phyloP scores from a whole-genome alignment of 805 yeast species.

The Yarrowia sp. region DNA sequence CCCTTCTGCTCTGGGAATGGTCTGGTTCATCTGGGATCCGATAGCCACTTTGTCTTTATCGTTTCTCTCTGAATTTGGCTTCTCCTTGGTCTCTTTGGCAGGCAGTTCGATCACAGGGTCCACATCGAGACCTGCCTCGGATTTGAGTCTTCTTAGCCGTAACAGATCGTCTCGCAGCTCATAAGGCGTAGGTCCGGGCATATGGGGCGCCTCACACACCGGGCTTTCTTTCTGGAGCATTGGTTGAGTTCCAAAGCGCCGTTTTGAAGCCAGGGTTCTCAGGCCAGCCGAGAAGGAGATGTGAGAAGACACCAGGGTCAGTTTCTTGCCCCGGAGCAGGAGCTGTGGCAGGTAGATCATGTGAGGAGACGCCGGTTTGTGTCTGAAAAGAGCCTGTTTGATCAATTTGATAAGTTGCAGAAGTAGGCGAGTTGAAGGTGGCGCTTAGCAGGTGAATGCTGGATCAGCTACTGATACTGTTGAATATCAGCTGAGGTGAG shows the following conservation, averaged over 20 bases:
- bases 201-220: constrained; percentile 20
- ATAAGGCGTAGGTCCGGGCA: constrained; percentile 12
- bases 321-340: constrained; percentile 21
- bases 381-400: neutral
- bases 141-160: constrained; percentile 11
- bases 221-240: constrained; percentile 18
- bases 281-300: constrained; percentile 28
- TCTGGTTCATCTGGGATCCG: constrained; percentile 14
- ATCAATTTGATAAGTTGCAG: too few relatives aligned
- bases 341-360: constrained; percentile 36
- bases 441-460: too few relatives aligned
- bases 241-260: constrained; percentile 27
- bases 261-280: constrained; percentile 23
- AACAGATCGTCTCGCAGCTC: constrained; percentile 23
- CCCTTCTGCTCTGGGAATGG: constrained; percentile 26
- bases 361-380: neutral
- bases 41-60: constrained; percentile 33
- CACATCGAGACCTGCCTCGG: constrained; percentile 24
- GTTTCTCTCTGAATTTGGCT: neutral
- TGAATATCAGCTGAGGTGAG: neutral
- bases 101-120: constrained; percentile 37
- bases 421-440: too few relatives aligned
- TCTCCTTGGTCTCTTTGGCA: neutral
- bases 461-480: too few relatives aligned
- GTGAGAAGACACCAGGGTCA: constrained; percentile 20